These are phyloP conservation scores for Termitomyces sp. DNA, from an alignment of 768 basidiomycete species.

Conservation along the genomic window DNA sequence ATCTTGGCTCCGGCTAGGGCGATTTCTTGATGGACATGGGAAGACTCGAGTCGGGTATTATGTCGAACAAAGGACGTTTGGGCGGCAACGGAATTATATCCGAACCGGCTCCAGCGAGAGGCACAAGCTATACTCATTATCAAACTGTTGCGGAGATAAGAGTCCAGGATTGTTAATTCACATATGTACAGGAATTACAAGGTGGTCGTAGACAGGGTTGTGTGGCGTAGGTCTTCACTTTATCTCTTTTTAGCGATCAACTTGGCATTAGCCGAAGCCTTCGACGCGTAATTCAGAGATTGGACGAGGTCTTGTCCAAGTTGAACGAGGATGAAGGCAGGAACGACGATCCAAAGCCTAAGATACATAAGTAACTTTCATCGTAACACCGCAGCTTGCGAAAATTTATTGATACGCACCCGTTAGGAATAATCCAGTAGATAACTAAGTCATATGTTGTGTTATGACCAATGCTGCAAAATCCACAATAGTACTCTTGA, in stretches of 20 bases:
- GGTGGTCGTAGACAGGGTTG: background rate
- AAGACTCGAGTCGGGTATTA: too few species aligned
- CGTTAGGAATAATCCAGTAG: slow-evolving; percentile 78
- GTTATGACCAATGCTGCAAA: slow-evolving; percentile 79
- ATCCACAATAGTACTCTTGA: slow-evolving; percentile 78
- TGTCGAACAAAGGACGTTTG: too few species aligned
- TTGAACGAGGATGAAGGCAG: slow-evolving; percentile 53
- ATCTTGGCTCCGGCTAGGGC: too few species aligned
- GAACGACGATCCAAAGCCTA: slow-evolving; percentile 80
- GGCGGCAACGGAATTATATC: too few species aligned
- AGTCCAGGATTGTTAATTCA: too few species aligned
- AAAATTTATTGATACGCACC: slow-evolving; percentile 42
- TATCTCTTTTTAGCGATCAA: slow-evolving; percentile 17
- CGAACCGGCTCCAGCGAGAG: too few species aligned
- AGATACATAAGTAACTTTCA: background rate
- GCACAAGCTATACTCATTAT: too few species aligned
- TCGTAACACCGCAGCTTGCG: background rate
- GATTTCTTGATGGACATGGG: too few species aligned
- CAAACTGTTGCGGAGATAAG: too few species aligned
- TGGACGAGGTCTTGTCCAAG: slow-evolving; percentile 63
- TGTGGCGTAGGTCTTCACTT: background rate
- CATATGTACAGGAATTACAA: background rate
- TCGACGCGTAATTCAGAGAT: slow-evolving; percentile 34
- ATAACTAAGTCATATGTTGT: slow-evolving; percentile 43
- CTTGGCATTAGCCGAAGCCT: slow-evolving; percentile 21